Conservation (phyloP, 1,284 basidiomycete species). For the Ustilago nuda region DNA sequence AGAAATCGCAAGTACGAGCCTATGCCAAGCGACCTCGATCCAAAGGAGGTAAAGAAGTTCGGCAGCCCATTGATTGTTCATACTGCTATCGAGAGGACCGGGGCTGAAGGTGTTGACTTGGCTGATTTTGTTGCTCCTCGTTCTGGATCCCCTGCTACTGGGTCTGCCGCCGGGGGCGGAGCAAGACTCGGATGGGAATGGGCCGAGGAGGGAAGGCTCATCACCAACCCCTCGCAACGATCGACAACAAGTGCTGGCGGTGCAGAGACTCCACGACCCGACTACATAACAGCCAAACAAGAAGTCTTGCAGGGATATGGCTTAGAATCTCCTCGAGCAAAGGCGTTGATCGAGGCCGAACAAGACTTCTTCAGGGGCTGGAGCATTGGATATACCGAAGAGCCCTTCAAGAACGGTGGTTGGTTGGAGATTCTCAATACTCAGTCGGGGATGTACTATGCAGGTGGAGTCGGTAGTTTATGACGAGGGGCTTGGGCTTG, state of each 20-base stretch:
- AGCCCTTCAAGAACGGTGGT: conserved; percentile 39
- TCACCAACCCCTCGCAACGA: neutral
- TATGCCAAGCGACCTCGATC: conserved; percentile 36
- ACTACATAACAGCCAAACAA: conserved; percentile 25
- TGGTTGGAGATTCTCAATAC: conserved; percentile 28
- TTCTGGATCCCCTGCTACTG: neutral
- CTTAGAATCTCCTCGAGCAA: conserved; percentile 25
- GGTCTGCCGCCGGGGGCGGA: neutral
- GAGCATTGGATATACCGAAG: conserved; percentile 45
- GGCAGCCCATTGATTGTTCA: conserved; percentile 36
- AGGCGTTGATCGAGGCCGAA: conserved; percentile 36
- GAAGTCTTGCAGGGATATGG: conserved; percentile 32
- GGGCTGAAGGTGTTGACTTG: conserved; percentile 33
- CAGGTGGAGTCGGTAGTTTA: neutral
- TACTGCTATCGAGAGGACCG: conserved; percentile 28
- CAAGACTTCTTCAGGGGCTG: conserved; percentile 46
- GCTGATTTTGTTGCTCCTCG: conserved; percentile 7
- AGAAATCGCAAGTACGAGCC: conserved; percentile 36
- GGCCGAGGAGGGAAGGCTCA: conserved; percentile 31
- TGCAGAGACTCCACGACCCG: conserved; percentile 13
- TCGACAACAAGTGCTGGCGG: neutral
- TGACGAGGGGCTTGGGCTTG: neutral
- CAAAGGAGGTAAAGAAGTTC: conserved; percentile 31
- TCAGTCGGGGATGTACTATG: conserved; percentile 16
- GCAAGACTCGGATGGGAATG: conserved; percentile 36